Conservation (phyloP, 1,284 basidiomycete genomes). For the Trametes hirsuta region DNA sequence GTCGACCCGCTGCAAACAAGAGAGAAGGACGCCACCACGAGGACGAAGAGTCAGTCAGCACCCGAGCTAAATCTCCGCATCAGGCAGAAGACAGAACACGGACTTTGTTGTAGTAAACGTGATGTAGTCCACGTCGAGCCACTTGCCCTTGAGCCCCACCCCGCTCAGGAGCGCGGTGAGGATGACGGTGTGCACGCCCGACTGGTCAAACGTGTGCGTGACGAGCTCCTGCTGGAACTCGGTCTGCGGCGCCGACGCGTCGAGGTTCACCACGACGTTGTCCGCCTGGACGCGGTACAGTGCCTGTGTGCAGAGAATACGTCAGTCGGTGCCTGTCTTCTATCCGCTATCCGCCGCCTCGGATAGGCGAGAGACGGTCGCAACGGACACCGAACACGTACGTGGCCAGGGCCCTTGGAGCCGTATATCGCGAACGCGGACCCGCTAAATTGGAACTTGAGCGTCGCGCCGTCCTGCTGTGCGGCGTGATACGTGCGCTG, state of each 20-base stretch:
- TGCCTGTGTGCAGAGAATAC: conserved; percentile 18
- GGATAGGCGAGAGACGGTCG: neutral
- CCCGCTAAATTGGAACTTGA: conserved; percentile 30
- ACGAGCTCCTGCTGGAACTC: conserved; percentile 33
- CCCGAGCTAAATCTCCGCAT: neutral
- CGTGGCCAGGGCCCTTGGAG: conserved; percentile 34
- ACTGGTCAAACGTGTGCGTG: conserved; percentile 20
- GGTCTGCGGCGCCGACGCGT: conserved; percentile 24
- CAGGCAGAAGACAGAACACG: conserved; percentile 8
- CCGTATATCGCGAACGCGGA: conserved; percentile 32
- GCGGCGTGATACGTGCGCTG: conserved; percentile 35
- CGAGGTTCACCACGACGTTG: conserved; percentile 23
- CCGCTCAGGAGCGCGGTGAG: conserved; percentile 22
- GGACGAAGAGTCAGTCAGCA: neutral
- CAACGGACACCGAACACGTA: conserved; percentile 21
- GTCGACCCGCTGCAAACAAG: neutral
- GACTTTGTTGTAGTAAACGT: conserved; percentile 27
- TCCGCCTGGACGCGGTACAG: conserved; percentile 33
- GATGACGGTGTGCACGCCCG: conserved; percentile 26
- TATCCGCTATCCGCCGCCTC: too few species aligned
- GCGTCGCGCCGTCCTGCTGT: conserved; percentile 26
- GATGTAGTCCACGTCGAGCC: conserved; percentile 37
- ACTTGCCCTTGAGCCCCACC: conserved; percentile 17
- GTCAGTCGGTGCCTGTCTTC: neutral
- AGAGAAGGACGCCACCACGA: neutral